Evolutionary conservation across 306 rosid genomes (phyloP), one percentile per base, ranked within the genome.

Genomic region (Lathyrus aphaca): DNA sequence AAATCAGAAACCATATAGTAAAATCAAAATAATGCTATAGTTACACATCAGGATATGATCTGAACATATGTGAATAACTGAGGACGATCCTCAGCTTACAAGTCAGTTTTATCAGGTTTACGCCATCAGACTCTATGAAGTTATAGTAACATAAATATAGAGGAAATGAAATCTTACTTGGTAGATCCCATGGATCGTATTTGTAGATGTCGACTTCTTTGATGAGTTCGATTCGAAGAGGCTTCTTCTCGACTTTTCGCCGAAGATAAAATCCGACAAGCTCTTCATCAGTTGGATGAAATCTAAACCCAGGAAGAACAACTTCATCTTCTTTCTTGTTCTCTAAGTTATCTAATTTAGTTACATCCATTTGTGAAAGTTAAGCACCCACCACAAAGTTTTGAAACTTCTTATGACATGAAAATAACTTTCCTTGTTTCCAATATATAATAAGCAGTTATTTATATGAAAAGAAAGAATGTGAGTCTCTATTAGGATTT

Each of bases 161-260:
- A 40, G 29, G 64, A 62, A 67, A 55, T 16, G 0, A 61, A 13
- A 54, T 59, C 86, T 68, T 90, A 93, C 98, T 88, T 82, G 98
- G 97, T 80, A 93, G 91, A 83, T 93, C 98, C 98, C 98, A 93
- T 4, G 98, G 98, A 83, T 93, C 96, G 21, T 90, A 88, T 77
- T 88, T 90, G 83, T 93, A 93, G 73, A 93, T 90, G 45, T 93
- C 96, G 76, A 90, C 74, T 78, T 93, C 94, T 76, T 88, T 90
- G 91, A 93, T 93, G 71, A 93, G 77, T 58, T 91, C 96, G 25
- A 88, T 86, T 17, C 81, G 23, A 23, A 85, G 80, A 21, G 88
- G 80, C 77, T 78, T 93, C 70, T 88, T 88, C 72, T 90, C 85
- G 30, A 90, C 96, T 69, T 90, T 93, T 63, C 91, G 40, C 14